phyloP scores from a whole-genome alignment of 2,329 filamentous ascomycete species.

The Metarhizium robertsii region DNA sequence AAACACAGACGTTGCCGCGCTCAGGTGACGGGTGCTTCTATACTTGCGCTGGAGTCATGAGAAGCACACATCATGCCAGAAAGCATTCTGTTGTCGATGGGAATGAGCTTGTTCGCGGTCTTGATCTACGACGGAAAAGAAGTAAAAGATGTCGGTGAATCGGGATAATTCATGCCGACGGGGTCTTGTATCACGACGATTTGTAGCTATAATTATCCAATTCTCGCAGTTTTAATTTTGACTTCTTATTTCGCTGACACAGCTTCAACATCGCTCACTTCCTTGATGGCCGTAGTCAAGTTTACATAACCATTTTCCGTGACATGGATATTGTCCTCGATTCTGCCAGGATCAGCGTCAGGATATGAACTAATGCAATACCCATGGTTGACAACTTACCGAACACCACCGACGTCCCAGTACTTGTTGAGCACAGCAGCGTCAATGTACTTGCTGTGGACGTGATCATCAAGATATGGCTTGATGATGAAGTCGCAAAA shows the following conservation, averaged over 20 bases:
- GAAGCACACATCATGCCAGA: no score
- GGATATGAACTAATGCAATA: background rate
- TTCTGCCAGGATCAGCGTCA: constrained; percentile 23
- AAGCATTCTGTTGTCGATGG: background rate
- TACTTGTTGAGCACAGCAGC: constrained; percentile 63
- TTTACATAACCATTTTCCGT: constrained; percentile 62
- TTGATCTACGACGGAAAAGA: background rate
- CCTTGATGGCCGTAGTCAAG: constrained; percentile 62
- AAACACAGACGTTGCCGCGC: no score
- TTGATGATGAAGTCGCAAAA: constrained; percentile 86
- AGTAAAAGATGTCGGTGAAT: background rate
- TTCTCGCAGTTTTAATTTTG: background rate
- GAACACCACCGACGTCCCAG: constrained; percentile 71
- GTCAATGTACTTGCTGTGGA: constrained; percentile 70
- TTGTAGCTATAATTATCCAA: background rate
- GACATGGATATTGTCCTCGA: constrained; percentile 65
- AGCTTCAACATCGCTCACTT: constrained; percentile 50
- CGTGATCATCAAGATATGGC: constrained; percentile 64
- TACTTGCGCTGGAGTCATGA: no score
- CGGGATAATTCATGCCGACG: no score
- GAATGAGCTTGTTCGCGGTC: background rate
- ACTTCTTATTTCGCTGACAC: constrained; percentile 12
- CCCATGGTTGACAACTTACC: constrained; percentile 29
- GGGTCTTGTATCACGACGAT: background rate
- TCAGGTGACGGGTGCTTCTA: no score